A percentile compares a stretch with the other conserved stretches of the same genome.
These are phyloP conservation scores for Suillus hirtellus DNA, from an alignment of 768 basidiomycete species.

Conservation along the genomic window DNA sequence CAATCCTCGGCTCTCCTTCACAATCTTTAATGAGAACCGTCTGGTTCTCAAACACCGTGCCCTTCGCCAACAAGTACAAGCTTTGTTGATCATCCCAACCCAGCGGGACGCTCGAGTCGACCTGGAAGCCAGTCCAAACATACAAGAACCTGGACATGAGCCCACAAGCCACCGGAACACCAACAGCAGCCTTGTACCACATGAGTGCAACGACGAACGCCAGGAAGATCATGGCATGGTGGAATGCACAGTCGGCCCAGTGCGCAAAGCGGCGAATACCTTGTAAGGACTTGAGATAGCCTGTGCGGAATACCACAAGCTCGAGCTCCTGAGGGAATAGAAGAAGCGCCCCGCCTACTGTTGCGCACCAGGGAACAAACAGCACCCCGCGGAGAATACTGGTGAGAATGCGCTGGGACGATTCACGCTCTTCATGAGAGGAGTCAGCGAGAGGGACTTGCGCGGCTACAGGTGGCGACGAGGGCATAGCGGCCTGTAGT, in stretches of 20 bases:
- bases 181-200: conserved; percentile 23
- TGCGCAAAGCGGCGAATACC: conserved; percentile 40
- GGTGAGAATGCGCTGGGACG: background rate
- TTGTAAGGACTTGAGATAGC: conserved; percentile 29
- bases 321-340: conserved; percentile 31
- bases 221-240: conserved; percentile 37
- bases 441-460: background rate
- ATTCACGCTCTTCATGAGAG: background rate
- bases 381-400: conserved; percentile 20
- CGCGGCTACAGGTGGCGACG: background rate
- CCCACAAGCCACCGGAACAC: conserved; percentile 22
- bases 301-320: conserved; percentile 28
- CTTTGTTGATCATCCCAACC: conserved; percentile 37
- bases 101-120: conserved; percentile 27
- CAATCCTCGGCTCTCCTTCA: background rate
- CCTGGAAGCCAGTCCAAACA: conserved; percentile 29
- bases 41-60: conserved; percentile 13
- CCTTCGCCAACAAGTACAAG: conserved; percentile 32
- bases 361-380: conserved; percentile 38
- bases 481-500: background rate
- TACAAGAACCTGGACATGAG: conserved; percentile 24
- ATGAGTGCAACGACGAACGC: conserved; percentile 19
- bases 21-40: conserved; percentile 6
- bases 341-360: conserved; percentile 34
- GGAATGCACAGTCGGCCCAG: conserved; percentile 37